Evolutionary conservation across 306 rosid species (phyloP).

Genomic region (Medicago lupulina): DNA sequence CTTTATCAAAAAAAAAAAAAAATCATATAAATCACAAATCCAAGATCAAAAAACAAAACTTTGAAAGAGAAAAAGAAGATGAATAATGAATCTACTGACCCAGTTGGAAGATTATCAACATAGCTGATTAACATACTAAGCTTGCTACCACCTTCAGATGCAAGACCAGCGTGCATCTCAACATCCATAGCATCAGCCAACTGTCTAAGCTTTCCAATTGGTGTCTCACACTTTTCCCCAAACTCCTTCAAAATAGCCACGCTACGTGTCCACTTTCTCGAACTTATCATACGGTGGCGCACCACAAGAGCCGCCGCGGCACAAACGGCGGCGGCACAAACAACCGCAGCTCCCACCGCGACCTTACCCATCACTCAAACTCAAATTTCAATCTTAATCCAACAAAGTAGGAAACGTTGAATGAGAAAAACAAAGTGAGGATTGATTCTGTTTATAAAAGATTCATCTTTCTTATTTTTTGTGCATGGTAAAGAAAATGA

Average conservation of each 20-base stretch:
- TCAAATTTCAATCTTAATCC: conserved; percentile 23
- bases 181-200: conserved; percentile 93
- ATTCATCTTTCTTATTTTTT: background rate
- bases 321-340: conserved; percentile 79
- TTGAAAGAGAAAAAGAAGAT: background rate
- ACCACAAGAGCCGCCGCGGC: conserved; percentile 88
- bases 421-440: conserved; percentile 1
- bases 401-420: conserved; percentile 36
- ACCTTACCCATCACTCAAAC: conserved; percentile 69
- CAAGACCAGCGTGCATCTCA: conserved; percentile 99
- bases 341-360: conserved; percentile 77
- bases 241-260: conserved; percentile 74
- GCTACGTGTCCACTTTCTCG: conserved; percentile 73
- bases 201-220: conserved; percentile 73
- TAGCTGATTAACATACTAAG: conserved; percentile 95
- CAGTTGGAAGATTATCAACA: conserved; percentile 96
- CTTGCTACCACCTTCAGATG: conserved; percentile 98
- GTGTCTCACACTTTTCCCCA: conserved; percentile 80
- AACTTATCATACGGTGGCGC: conserved; percentile 70
- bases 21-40: conserved; percentile 9
- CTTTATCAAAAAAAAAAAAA: too few relatives aligned
- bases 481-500: conserved; percentile 42
- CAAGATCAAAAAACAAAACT: too few relatives aligned
- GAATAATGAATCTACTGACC: conserved; percentile 55
- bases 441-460: conserved; percentile 23